Base-by-base conservation (phyloP, 345 rosid genomes). In the Euphorbia pulcherrima region DNA sequence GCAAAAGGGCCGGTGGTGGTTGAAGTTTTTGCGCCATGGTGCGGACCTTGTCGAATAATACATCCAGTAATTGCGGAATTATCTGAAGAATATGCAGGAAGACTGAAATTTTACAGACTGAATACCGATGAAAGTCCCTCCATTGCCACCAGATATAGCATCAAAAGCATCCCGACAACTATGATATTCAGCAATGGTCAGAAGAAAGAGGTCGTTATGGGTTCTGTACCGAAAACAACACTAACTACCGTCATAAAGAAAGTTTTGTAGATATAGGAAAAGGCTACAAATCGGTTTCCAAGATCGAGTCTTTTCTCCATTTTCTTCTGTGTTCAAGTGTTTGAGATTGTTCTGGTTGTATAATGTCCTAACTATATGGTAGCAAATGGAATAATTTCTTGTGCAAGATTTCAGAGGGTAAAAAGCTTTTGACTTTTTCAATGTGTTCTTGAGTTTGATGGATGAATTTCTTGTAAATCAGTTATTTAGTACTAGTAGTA, bases 21-120 rank as follows among this genome's bases (percentile, higher is more conserved):
- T 37, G 92, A 87, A 21, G 84, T 89, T 63, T 87, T 90, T 92
- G 96, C 92, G 20, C 92, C 96, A 0, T 89, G 96, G 92, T 89
- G 96, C 40, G 96, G 96, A 8, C 96, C 96, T 2, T 89, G 96
- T 80, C 83, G 87, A 56, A 78, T 89, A 85, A 85, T 89, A 41
- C 84, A 77, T 74, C 96, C 92, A 2, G 44, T 81, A 11, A 77
- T 89, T 21, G 84, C 78, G 57, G 90, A 89, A 54, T 75, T 89
- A 5, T 72, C 96, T 5, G 76, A 66, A 28, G 83, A 89, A 8
- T 87, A 83, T 68, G 75, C 82, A 0, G 96, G 92, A 60, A 89
- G 85, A 81, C 80, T 89, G 67, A 87, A 87, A 72, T 87, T 85
- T 80, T 89, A 70, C 75, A 89, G 83, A 68, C 68, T 85, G 60